Conservation (phyloP, 768 basidiomycete species). For the Sistotremastrum suecicum region DNA sequence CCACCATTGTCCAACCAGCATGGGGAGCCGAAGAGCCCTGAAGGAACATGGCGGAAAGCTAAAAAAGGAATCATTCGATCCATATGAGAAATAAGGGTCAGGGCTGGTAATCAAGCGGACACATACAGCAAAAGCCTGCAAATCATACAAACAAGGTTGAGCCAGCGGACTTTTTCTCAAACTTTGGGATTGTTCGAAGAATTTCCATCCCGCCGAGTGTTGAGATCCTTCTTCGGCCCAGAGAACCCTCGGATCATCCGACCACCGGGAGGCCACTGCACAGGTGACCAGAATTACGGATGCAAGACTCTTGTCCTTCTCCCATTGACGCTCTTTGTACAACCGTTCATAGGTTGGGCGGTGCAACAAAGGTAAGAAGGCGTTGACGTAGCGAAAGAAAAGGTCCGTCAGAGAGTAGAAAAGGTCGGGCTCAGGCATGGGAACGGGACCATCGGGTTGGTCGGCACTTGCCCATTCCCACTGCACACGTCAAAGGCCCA, state of each 20-base stretch:
- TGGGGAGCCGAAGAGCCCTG: constrained; percentile 47
- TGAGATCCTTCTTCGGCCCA: constrained; percentile 21
- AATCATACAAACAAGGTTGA: constrained; percentile 46
- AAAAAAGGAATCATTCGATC: constrained; percentile 14
- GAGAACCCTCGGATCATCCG: constrained; percentile 45
- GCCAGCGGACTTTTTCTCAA: constrained; percentile 43
- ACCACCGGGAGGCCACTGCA: constrained; percentile 44
- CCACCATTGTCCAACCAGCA: constrained; percentile 50
- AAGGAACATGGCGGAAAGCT: constrained; percentile 31
- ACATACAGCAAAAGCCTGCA: constrained; percentile 51
- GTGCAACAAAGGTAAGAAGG: constrained; percentile 58
- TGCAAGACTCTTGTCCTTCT: constrained; percentile 36
- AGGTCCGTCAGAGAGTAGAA: constrained; percentile 36
- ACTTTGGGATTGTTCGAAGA: constrained; percentile 44
- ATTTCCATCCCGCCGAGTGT: constrained; percentile 46
- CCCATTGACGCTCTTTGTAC: constrained; percentile 34
- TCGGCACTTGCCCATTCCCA: constrained; percentile 5
- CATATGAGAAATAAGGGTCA: constrained; percentile 4
- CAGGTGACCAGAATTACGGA: constrained; percentile 54
- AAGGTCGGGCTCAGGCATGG: constrained; percentile 27
- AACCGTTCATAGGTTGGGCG: constrained; percentile 48
- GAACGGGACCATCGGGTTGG: constrained; percentile 2
- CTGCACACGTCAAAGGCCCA: constrained; percentile 5
- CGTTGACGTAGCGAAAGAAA: constrained; percentile 48
- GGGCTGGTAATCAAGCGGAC: constrained; percentile 10